Evolutionary conservation across 2,329 filamentous ascomycete species (phyloP).

Genomic region (Zelopaecilomyces penicillatus): DNA sequence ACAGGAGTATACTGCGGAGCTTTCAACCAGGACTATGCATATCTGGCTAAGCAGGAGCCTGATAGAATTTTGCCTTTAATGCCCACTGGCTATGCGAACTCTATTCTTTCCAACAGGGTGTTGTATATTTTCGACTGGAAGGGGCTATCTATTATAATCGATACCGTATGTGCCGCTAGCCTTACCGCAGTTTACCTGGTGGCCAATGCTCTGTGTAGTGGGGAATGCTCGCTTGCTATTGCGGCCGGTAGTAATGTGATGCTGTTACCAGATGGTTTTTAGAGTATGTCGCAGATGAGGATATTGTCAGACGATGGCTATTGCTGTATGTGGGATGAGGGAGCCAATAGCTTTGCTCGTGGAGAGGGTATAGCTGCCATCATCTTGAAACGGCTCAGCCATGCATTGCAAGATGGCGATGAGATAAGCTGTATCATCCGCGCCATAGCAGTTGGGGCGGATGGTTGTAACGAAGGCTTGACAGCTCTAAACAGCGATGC

Average conservation of each 20-base stretch:
- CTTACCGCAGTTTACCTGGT: conserved; percentile 23
- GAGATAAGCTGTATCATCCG: conserved; percentile 25
- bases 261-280: conserved; percentile 17
- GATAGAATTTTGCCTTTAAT: conserved; percentile 7
- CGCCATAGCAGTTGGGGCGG: conserved; percentile 26
- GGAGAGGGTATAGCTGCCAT: conserved; percentile 28
- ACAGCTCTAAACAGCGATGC: conserved; percentile 17
- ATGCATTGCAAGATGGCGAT: conserved; percentile 35
- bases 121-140: conserved; percentile 9
- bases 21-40: conserved; percentile 2
- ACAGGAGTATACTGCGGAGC: conserved; percentile 6
- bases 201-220: conserved; percentile 10
- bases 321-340: conserved; percentile 24
- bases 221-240: conserved; percentile 24
- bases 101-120: conserved; percentile 5
- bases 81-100: conserved; percentile 7
- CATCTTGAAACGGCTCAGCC: conserved; percentile 34
- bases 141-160: conserved; percentile 18
- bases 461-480: conserved; percentile 33
- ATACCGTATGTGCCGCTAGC: conserved; percentile 27
- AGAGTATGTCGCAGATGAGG: conserved; percentile 4
- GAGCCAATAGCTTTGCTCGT: conserved; percentile 41
- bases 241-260: conserved; percentile 33
- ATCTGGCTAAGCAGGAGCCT: conserved; percentile 4
- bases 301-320: conserved; percentile 10